Base-by-base conservation (phyloP, 1,284 basidiomycete genomes). In the Bjerkandera adusta region DNA sequence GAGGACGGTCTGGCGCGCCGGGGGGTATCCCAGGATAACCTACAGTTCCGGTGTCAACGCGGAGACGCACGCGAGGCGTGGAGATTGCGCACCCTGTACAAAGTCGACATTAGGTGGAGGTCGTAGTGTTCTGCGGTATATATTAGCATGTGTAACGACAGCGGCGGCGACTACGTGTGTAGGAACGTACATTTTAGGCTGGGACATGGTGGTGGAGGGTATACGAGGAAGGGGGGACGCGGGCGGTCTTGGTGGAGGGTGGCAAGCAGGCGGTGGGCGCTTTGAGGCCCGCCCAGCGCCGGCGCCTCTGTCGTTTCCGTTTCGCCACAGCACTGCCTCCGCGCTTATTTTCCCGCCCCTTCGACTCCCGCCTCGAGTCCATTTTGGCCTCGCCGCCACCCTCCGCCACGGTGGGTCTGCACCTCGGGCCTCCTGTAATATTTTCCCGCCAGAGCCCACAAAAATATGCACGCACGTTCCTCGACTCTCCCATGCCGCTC, bases 91-190 rank as follows among this genome's bases (percentile, higher is more conserved):
- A 85, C 87, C 87, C 64, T 85, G 79, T 4, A 91, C 84, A 62
- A 89, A 90, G 59, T 90, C 87, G 60, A 89, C 83, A 68, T 89
- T 88, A 47, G 86, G 86, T 41, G 87, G 87, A 13, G 85, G 85
- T 52, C 85, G 82, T 58, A 89, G 72, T 34, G 79, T 85, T 63
- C 85, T 89, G 59, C 33, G 38, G 36, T 25, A 26, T 16, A 22
- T 24, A 15, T 37, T 22, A 40, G 21, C 40, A 10, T 20, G 40
- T 39, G 49, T 41, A 21, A 45, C 38, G 15, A 20, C 38, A 22
- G 45, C 39, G 39, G 12, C 15, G 25, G 33, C 24, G 21, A n/a
- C n/a, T n/a, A n/a, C n/a, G n/a, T n/a, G n/a, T n/a, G n/a, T n/a
- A 22, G 21, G 33, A 18, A 56, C 73, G 59, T 52, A 79, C 78